Conservation (phyloP, 768 basidiomycete species). For the Mrakia frigida region DNA sequence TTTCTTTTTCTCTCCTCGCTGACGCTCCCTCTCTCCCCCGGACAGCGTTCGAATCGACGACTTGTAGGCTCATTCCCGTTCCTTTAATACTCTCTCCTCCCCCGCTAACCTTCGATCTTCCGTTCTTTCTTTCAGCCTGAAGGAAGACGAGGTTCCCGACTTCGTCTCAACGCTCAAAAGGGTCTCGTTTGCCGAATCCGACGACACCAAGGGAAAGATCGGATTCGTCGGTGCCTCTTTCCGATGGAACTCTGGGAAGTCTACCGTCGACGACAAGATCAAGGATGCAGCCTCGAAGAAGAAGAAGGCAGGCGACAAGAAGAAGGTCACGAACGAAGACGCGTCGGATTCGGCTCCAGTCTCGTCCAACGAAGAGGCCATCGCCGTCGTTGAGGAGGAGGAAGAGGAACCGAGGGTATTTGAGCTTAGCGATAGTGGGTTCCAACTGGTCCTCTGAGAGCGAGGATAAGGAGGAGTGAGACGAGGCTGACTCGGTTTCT, state of each 20-base stretch:
- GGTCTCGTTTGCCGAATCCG: constrained; percentile 33
- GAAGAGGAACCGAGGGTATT: constrained; percentile 52
- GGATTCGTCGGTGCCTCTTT: constrained; percentile 59
- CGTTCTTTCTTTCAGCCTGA: constrained; percentile 48
- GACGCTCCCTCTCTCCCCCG: not conserved
- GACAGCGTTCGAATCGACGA: constrained; percentile 54
- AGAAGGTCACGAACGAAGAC: not conserved
- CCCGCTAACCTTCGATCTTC: not conserved
- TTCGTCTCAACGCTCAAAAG: constrained; percentile 63
- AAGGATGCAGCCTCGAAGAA: constrained; percentile 18
- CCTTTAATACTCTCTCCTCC: not conserved
- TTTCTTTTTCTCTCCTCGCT: too few species aligned
- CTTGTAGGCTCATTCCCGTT: constrained; percentile 15
- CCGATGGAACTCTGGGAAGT: constrained; percentile 53
- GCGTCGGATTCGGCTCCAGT: constrained; percentile 6
- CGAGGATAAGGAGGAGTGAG: too few species aligned
- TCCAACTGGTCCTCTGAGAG: too few species aligned
- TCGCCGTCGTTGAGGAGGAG: constrained; percentile 30
- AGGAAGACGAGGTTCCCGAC: constrained; percentile 67
- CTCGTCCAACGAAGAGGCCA: constrained; percentile 21
- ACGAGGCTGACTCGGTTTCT: too few species aligned
- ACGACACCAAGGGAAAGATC: constrained; percentile 48
- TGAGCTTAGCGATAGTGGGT: constrained; percentile 54
- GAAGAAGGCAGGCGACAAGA: constrained; percentile 33
- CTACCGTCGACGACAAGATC: constrained; percentile 43